A percentile compares a stretch with the other conserved stretches of the same genome.
phyloP scores from a whole-genome alignment of 2,329 filamentous ascomycete genomes.

The Fusarium nodosum region DNA sequence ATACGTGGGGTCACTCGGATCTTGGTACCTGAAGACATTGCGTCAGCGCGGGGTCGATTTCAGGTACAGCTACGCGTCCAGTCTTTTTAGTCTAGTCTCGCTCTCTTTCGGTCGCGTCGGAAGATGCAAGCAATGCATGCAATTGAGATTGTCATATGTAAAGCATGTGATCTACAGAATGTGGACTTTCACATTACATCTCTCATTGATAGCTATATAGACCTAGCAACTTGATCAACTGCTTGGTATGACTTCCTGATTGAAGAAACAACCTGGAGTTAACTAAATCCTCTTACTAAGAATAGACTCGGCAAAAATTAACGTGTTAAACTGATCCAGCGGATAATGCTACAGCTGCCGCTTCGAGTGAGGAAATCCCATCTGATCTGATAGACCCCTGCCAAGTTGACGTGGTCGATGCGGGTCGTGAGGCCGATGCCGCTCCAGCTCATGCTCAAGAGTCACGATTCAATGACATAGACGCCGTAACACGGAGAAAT shows the following conservation, averaged over 20 bases:
- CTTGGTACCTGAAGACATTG: constrained; percentile 14
- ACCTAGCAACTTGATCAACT: too few species aligned
- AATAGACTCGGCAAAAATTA: background rate
- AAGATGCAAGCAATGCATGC: background rate
- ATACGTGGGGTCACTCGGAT: constrained; percentile 1
- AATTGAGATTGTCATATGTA: background rate
- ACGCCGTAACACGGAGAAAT: background rate
- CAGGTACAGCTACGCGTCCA: constrained; percentile 13
- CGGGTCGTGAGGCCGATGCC: background rate
- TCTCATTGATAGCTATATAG: background rate
- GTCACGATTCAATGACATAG: background rate
- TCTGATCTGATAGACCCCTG: background rate
- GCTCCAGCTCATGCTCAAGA: background rate
- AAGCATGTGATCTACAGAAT: background rate
- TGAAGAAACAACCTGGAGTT: background rate
- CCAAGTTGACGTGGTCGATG: constrained; percentile 1
- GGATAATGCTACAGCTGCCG: background rate
- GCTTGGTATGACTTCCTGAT: background rate
- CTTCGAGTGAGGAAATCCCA: background rate
- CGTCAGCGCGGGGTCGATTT: constrained; percentile 9
- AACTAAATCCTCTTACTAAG: background rate
- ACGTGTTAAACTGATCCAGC: background rate
- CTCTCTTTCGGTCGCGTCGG: background rate
- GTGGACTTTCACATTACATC: rapidly evolving
- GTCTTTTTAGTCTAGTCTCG: constrained; percentile 1